Evolutionary conservation across 352 stramenopile genomes (phyloP), one percentile per base, ranked within the genome.

Genomic region (Pilasporangium apinafurcum): DNA sequence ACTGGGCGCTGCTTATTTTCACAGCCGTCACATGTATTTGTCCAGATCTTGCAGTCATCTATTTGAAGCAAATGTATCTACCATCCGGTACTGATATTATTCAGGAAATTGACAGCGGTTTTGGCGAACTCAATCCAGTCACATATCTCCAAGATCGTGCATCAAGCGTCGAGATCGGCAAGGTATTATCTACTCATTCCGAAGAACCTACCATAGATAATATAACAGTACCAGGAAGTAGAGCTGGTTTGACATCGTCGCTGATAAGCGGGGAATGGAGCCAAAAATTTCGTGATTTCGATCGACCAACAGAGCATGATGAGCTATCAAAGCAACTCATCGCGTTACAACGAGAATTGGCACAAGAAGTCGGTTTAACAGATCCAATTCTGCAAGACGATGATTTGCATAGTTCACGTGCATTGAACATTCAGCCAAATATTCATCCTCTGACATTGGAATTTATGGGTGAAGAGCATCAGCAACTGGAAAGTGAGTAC

Each of bases 51-150:
- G 67, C 72, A 5, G 56, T 84, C 33, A 71, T 82, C 53, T 93
- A 92, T 46, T 25, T 93, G 25, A 76, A 71, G 39, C 73, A 86
- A 45, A 93, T 91, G 79, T 91, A 92, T 24, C 49, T 93, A 35
- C 79, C 82, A 4, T 83, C 78, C 1, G 88, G 80, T 43, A 80
- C 82, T 44, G 77, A 87, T 24, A 93, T 93, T 30, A 91, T 93
- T 25, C 56, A 83, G 25, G 81, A 93, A 29, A 93, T 93, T 41
- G 81, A 93, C 31, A 84, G 68, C 14, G 72, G 78, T 0, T 29
- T 93, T 0, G 70, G 68, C 0, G 65, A 84, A n/a, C 22, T 45
- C 16, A 20, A 20, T 16, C 49, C 49, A 0, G 40, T 25, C 2
- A 22, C 26, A 1, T 55, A 59, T 9, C 37, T 59, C 21, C 44